Evolutionary conservation across 2,329 filamentous ascomycete species (phyloP), one percentile per base, ranked within the genome.

Genomic region (Blumeriella jaapii): DNA sequence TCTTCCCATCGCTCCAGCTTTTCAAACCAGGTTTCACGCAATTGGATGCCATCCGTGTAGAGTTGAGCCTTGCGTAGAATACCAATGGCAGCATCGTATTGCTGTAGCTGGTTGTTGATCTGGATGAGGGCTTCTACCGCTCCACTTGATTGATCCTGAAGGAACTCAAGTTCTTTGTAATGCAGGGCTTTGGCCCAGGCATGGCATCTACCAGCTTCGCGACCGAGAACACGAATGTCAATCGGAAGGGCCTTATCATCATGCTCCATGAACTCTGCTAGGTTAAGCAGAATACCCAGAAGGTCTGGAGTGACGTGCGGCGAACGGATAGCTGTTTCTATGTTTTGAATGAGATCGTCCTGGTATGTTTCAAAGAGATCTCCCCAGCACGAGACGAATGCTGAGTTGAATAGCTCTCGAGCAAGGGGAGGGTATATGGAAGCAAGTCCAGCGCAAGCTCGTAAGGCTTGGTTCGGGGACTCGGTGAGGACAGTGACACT

Each of bases 261-360:
- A 54, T 98, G 91, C 56, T 99, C 91, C 91, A 99, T 99, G 58
- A 98, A 99, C 56, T 99, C 91, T 14, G 91, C 91, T 32, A 99
- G 69, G 53, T 98, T 98, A 31, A 99, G 74, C 17, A 99, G 67
- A 31, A 95, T 80, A 41, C 94, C 89, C 6, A 98, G 67, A 46
- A 99, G 80, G 58, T 99, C 93, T 0, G 93, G 91, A 0, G 91
- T 89, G 9, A 98, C 93, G 49, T 95, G 89, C 34, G 89, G 82
- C 3, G 89, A 96, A 36, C 86, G 91, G 48, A 99, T 82, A 1
- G 93, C 91, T 43, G 82, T 85, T 58, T 99, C 91, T 34, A 99
- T 93, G 15, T 93, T 93, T 34, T 82, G 78, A 32, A 98, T 93
- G 25, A 98, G 71, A 56, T 98, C 91, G 54, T 98, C 89, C 53